Conservation (phyloP, 2,329 filamentous ascomycete species). For the Dactylellina drechsleri region DNA sequence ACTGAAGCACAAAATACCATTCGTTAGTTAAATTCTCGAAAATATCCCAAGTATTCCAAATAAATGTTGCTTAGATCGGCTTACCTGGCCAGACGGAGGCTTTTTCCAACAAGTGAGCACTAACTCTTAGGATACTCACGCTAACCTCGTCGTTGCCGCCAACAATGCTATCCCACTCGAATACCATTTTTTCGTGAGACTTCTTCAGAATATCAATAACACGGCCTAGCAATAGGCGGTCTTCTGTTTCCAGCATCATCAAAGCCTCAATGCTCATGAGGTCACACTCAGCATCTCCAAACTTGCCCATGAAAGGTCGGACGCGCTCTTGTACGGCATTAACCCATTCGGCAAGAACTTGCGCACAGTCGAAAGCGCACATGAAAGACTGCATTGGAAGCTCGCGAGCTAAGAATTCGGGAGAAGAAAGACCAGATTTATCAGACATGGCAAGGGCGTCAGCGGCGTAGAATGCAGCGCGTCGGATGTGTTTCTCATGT, state of each 20-base stretch:
- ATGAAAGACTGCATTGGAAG: constrained; percentile 89
- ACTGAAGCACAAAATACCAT: constrained; percentile 8
- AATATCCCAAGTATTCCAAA: neutral
- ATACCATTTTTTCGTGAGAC: constrained; percentile 79
- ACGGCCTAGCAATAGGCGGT: constrained; percentile 84
- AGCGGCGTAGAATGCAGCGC: constrained; percentile 93
- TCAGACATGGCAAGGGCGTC: constrained; percentile 90
- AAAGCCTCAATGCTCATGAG: constrained; percentile 82
- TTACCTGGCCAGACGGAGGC: constrained; percentile 91
- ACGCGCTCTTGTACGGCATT: constrained; percentile 92
- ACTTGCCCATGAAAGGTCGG: constrained; percentile 85
- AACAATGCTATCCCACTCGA: constrained; percentile 57
- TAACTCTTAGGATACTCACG: constrained; percentile 83
- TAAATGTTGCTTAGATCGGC: constrained; percentile 59
- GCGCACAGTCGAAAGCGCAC: constrained; percentile 92
- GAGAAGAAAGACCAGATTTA: constrained; percentile 79
- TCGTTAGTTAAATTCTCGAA: neutral
- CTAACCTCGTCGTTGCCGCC: constrained; percentile 75
- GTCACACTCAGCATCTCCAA: constrained; percentile 84
- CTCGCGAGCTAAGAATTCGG: constrained; percentile 83
- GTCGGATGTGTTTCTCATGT: constrained; percentile 86
- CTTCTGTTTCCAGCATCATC: constrained; percentile 91
- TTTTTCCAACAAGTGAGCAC: constrained; percentile 86
- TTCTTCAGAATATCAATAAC: constrained; percentile 80
- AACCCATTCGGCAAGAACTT: constrained; percentile 93